Percentiles rank a stretch among this genome's conserved stretches.
Conservation (phyloP, 345 rosid species). For the Sisymbrium altissimum region DNA sequence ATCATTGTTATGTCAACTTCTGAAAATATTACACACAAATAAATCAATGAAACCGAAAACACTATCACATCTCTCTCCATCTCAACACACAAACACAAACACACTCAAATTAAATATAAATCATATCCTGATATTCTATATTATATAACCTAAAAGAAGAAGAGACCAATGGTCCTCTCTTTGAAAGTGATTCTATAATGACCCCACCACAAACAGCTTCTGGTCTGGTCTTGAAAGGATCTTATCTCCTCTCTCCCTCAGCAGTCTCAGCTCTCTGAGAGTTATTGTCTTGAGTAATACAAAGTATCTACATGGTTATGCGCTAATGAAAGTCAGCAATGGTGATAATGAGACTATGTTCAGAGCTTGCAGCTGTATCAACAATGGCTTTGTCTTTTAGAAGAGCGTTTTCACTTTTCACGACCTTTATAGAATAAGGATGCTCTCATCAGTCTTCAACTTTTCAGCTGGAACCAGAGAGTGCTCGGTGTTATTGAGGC, state of each 20-base stretch:
- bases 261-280: conserved; percentile 14
- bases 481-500: conserved; percentile 16
- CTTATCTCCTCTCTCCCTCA: conserved; percentile 15
- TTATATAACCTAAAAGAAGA: conserved; percentile 20
- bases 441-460: conserved; percentile 33
- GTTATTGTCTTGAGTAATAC: conserved; percentile 30
- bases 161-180: conserved; percentile 19
- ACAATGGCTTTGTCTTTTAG: conserved; percentile 16
- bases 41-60: conserved; percentile 23
- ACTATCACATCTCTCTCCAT: conserved; percentile 20
- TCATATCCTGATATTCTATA: conserved; percentile 24
- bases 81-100: conserved; percentile 25
- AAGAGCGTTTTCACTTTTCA: not conserved
- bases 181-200: conserved; percentile 25
- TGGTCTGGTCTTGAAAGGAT: conserved; percentile 28
- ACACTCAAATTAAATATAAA: conserved; percentile 1
- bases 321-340: conserved; percentile 28
- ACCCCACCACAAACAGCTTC: conserved; percentile 22
- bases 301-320: conserved; percentile 30
- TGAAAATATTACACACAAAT: conserved; percentile 18
- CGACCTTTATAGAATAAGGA: conserved; percentile 17
- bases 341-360: conserved; percentile 13
- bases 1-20: conserved; percentile 23
- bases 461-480: conserved; percentile 23
- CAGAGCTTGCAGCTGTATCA: conserved; percentile 10